Base-by-base conservation (phyloP, 2,329 filamentous ascomycete species). In the Orbilia blumenaviensis region DNA sequence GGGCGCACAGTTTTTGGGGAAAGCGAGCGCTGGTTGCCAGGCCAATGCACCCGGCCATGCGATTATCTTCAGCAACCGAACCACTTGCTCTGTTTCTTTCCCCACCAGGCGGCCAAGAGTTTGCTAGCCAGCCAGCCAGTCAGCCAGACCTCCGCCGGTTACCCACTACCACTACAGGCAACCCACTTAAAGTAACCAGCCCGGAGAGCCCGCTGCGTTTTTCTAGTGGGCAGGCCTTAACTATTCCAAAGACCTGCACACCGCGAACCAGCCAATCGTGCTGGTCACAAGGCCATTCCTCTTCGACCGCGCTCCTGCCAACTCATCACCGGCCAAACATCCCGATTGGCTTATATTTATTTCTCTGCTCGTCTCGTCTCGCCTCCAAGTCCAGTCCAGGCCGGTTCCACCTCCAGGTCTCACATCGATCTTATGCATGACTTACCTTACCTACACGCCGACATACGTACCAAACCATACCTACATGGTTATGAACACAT, bases 321-420 rank as follows among this genome's bases (percentile, higher is more conserved):
- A 68, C 63, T 68, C 63, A 75, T 68, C 68, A 67, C 62, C 46
- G n/a, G 52, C 32, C 69, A 62, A 62, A 75, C 61, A 41, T 36
- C 68, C 68, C 61, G 68, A 73, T 73, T 73, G 68, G 68, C n/a
- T 46, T 58, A 25, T 16, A 21, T 54, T 54, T 54, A 34, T 16
- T 54, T 54, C 9, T 18, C 23, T 9, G 21, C 18, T 1, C 9
- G n/a, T 54, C 25, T 34, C 48, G 5, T 34, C 29, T 34, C 29
- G 29, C 29, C 29, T n/a, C n/a, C n/a, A n/a, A n/a, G n/a, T n/a
- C n/a, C n/a, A n/a, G n/a, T n/a, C n/a, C n/a, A n/a, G n/a, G n/a
- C n/a, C n/a, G n/a, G n/a, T n/a, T n/a, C n/a, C n/a, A n/a, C n/a
- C n/a, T n/a, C n/a, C n/a, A n/a, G n/a, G n/a, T n/a, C n/a, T n/a